Percentiles rank a stretch among this genome's conserved stretches.
phyloP scores from a whole-genome alignment of 805 yeast genomes.

The Spencermartinsiella europaea region DNA sequence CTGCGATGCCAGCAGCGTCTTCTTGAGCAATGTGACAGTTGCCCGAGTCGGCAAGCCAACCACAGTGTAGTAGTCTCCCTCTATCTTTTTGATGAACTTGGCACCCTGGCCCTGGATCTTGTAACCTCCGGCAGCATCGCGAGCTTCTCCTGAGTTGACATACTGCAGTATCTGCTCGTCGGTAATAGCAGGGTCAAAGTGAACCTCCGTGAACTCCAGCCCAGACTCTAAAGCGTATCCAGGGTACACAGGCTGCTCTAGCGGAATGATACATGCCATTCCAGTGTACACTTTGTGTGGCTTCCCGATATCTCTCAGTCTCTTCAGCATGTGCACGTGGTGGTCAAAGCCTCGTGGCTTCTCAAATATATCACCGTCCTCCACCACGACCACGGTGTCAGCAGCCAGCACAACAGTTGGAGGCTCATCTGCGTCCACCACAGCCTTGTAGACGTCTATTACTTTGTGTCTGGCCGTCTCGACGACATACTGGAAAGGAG shows the following conservation, averaged over 20 bases:
- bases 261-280: slow-evolving; percentile 43
- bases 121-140: slow-evolving; percentile 88
- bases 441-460: slow-evolving; percentile 48
- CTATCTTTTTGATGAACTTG: slow-evolving; percentile 52
- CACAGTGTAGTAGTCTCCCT: slow-evolving; percentile 81
- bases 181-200: slow-evolving; percentile 37
- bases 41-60: slow-evolving; percentile 77
- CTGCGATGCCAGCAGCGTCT: slow-evolving; percentile 11
- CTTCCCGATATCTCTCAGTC: slow-evolving; percentile 39
- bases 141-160: slow-evolving; percentile 67
- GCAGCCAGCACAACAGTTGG: slow-evolving; percentile 47
- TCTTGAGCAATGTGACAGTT: slow-evolving; percentile 43
- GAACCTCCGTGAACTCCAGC: slow-evolving; percentile 40
- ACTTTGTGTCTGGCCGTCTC: slow-evolving; percentile 70
- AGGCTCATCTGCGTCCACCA: slow-evolving; percentile 33
- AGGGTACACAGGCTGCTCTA: slow-evolving; percentile 37
- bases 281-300: slow-evolving; percentile 53
- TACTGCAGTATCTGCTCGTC: slow-evolving; percentile 58
- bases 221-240: slow-evolving; percentile 37
- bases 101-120: slow-evolving; percentile 64
- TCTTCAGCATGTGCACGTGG: slow-evolving; percentile 46
- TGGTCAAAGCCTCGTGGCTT: slow-evolving; percentile 62
- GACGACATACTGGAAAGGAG: slow-evolving; percentile 58
- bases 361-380: slow-evolving; percentile 60
- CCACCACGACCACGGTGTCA: slow-evolving; percentile 68